Conservation (phyloP, 805 yeast species). For the Hanseniaspora valbyensis region DNA sequence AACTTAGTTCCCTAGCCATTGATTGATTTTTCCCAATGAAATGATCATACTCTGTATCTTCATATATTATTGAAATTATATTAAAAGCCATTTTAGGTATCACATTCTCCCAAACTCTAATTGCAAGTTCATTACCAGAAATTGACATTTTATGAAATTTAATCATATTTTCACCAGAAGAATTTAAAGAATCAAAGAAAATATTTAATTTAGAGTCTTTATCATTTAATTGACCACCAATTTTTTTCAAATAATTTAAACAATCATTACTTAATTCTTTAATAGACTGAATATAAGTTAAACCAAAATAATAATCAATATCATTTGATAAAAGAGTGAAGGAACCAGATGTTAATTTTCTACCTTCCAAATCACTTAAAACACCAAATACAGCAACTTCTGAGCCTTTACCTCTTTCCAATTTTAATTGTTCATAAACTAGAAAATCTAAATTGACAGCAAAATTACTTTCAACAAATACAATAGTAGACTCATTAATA, state of each 20-base stretch:
- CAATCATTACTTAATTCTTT: conserved; percentile 9
- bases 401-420: conserved; percentile 13
- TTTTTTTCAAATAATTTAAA: conserved; percentile 14
- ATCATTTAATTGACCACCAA: not conserved
- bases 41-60: conserved; percentile 25
- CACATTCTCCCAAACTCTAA: conserved; percentile 25
- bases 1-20: conserved; percentile 22
- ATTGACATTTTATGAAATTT: not conserved
- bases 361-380: conserved; percentile 26
- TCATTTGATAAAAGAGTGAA: conserved; percentile 26
- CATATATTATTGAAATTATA: conserved; percentile 27
- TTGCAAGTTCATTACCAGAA: conserved; percentile 20
- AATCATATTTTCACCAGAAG: conserved; percentile 7
- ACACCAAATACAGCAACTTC: conserved; percentile 21
- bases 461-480: conserved; percentile 26
- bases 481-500: conserved; percentile 20
- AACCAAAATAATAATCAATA: conserved; percentile 23
- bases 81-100: conserved; percentile 27
- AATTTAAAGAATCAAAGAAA: conserved; percentile 18
- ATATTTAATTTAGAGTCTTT: not conserved
- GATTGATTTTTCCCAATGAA: conserved; percentile 15
- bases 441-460: conserved; percentile 26
- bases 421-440: conserved; percentile 12
- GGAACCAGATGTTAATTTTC: conserved; percentile 27
- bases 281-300: conserved; percentile 20